A percentile compares a stretch with the other conserved stretches of the same genome.
Evolutionary conservation across 2,329 filamentous ascomycete species (phyloP).

Genomic region (Cladorrhinum sp.): DNA sequence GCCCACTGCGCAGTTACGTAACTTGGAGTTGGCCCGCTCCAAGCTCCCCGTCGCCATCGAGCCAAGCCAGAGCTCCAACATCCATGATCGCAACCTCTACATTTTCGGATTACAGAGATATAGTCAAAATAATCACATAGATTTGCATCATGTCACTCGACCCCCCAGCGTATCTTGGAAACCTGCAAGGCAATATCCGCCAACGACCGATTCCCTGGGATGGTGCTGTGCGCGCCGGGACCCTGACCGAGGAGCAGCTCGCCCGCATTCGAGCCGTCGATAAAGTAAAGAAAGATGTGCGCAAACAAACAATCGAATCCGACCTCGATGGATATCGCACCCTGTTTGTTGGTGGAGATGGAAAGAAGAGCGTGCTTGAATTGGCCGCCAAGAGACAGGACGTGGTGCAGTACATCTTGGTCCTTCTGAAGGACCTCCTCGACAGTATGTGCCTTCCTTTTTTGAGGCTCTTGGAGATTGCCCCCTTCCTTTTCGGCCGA

Average conservation of each 20-base stretch:
- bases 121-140: neutral
- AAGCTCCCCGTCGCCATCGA: conserved; percentile 1
- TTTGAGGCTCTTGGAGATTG: conserved; percentile 2
- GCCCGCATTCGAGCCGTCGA: conserved; percentile 96
- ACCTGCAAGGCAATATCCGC: conserved; percentile 95
- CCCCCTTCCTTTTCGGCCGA: neutral
- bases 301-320: conserved; percentile 74
- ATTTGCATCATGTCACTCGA: conserved; percentile 77
- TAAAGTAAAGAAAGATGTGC: conserved; percentile 89
- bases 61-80: conserved; percentile 17
- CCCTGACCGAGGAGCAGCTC: conserved; percentile 89
- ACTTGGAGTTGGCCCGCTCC: conserved; percentile 20
- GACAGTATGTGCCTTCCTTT: conserved; percentile 59
- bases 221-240: conserved; percentile 87
- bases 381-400: conserved; percentile 80
- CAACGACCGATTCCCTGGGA: conserved; percentile 96
- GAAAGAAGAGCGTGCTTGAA: conserved; percentile 71
- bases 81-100: conserved; percentile 2
- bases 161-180: conserved; percentile 78
- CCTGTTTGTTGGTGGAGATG: conserved; percentile 75
- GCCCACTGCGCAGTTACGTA: conserved; percentile 19
- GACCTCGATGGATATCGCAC: conserved; percentile 77
- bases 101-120: neutral
- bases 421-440: conserved; percentile 82
- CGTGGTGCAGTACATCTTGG: conserved; percentile 92